Evolutionary conservation across 2,329 filamentous ascomycete genomes (phyloP).

Genomic region (Aspergillus brunneoviolaceus): DNA sequence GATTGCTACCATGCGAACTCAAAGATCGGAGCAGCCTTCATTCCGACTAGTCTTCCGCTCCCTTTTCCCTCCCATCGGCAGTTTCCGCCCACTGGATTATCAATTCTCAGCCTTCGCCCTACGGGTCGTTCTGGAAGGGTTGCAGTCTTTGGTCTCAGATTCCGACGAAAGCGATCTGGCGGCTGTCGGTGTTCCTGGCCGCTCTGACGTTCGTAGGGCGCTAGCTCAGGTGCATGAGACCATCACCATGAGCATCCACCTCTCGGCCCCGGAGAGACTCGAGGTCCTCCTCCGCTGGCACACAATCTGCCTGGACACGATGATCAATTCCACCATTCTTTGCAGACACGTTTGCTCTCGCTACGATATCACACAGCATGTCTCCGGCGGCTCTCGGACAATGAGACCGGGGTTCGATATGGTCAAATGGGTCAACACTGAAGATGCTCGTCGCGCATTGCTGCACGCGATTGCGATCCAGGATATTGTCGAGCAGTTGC

Average conservation of each 20-base stretch:
- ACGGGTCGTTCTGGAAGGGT: constrained; percentile 45
- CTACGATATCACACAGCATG: constrained; percentile 41
- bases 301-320: constrained; percentile 45
- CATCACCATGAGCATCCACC: constrained; percentile 38
- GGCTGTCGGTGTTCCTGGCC: constrained; percentile 42
- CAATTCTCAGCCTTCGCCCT: constrained; percentile 43
- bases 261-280: constrained; percentile 38
- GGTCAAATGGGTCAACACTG: constrained; percentile 38
- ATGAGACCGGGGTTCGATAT: constrained; percentile 37
- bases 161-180: constrained; percentile 38
- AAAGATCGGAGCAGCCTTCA: constrained; percentile 33
- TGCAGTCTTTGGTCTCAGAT: constrained; percentile 47
- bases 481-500: constrained; percentile 48
- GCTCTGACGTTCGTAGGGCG: constrained; percentile 40
- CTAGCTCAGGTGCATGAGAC: constrained; percentile 42
- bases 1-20: constrained; percentile 37
- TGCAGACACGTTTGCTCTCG: constrained; percentile 41
- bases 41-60: constrained; percentile 44
- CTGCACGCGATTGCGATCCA: constrained; percentile 49
- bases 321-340: constrained; percentile 42
- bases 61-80: constrained; percentile 38
- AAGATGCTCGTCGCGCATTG: constrained; percentile 43
- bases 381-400: constrained; percentile 34
- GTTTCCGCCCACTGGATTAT: constrained; percentile 30
- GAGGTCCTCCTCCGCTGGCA: constrained; percentile 48